Evolutionary conservation across 2,329 filamentous ascomycete genomes (phyloP).

Genomic region (Nakataea oryzae): DNA sequence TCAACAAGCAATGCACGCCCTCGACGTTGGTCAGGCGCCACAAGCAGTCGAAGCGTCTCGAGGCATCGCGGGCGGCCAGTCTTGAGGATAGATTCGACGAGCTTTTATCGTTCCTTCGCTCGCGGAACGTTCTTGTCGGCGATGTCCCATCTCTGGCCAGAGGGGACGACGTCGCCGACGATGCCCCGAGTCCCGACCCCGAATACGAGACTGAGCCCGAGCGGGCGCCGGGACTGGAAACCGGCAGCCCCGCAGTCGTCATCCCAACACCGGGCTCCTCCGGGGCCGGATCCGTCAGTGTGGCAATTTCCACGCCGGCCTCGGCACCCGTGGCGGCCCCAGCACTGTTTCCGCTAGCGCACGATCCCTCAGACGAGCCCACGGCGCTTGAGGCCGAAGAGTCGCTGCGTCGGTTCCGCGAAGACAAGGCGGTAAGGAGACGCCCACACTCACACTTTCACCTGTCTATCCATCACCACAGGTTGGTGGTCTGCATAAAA

Average conservation of each 20-base stretch:
- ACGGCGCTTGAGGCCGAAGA: conserved; percentile 11
- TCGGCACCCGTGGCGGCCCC: not conserved
- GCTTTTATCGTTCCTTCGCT: conserved; percentile 14
- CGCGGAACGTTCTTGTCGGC: too few species aligned
- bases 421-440: conserved; percentile 20
- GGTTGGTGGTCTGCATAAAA: too few species aligned
- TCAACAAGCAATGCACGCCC: conserved; percentile 5
- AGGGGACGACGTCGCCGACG: too few species aligned
- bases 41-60: too few species aligned
- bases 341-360: too few species aligned
- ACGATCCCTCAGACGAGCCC: too few species aligned
- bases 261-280: conserved; percentile 15
- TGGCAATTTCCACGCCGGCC: conserved; percentile 9
- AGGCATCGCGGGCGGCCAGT: conserved; percentile 25
- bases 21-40: conserved; percentile 5
- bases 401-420: conserved; percentile 27
- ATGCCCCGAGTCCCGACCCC: too few species aligned
- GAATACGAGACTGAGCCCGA: too few species aligned
- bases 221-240: too few species aligned
- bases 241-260: too few species aligned
- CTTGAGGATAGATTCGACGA: conserved; percentile 40
- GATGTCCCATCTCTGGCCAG: too few species aligned
- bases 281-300: conserved; percentile 13
- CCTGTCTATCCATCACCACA: too few species aligned
- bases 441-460: not conserved